These are phyloP conservation scores for Ananas comosus DNA, from an alignment of 176 grass and related monocot genomes.

Conservation along the genomic window DNA sequence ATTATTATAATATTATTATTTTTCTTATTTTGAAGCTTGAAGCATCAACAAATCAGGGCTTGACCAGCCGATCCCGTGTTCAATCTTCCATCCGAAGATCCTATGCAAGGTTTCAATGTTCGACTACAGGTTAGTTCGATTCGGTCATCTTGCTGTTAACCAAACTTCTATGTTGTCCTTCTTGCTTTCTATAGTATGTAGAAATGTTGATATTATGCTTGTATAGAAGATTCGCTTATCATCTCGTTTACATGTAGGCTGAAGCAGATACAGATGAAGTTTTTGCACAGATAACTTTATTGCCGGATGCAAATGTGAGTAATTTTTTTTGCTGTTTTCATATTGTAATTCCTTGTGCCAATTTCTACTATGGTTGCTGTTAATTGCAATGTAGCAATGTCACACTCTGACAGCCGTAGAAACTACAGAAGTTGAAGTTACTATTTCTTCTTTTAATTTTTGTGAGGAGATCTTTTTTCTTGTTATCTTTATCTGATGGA, in stretches of 20 bases:
- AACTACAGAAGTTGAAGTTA: no score
- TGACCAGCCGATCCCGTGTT: constrained; percentile 77
- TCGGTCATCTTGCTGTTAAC: not conserved
- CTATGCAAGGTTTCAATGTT: constrained; percentile 80
- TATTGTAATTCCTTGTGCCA: not conserved
- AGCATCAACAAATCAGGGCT: constrained; percentile 76
- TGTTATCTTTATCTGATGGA: no score
- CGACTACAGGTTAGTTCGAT: constrained; percentile 49
- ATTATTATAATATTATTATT: no score
- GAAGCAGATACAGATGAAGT: constrained; percentile 97
- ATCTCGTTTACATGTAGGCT: constrained; percentile 37
- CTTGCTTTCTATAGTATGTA: not conserved
- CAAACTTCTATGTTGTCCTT: not conserved
- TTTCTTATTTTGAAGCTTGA: constrained; percentile 45
- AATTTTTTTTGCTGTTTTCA: not conserved
- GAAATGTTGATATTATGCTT: not conserved
- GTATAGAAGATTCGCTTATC: not conserved
- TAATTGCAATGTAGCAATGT: not conserved
- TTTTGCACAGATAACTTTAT: constrained; percentile 86
- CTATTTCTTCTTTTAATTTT: no score
- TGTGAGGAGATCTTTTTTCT: no score
- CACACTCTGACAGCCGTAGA: no score
- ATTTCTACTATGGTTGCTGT: not conserved
- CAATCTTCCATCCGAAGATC: constrained; percentile 70
- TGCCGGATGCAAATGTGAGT: constrained; percentile 63